Percentiles rank a stretch among this genome's conserved stretches.
These are phyloP conservation scores for Solanum habrochaites DNA, from an alignment of 257 asterid species.

Conservation along the genomic window DNA sequence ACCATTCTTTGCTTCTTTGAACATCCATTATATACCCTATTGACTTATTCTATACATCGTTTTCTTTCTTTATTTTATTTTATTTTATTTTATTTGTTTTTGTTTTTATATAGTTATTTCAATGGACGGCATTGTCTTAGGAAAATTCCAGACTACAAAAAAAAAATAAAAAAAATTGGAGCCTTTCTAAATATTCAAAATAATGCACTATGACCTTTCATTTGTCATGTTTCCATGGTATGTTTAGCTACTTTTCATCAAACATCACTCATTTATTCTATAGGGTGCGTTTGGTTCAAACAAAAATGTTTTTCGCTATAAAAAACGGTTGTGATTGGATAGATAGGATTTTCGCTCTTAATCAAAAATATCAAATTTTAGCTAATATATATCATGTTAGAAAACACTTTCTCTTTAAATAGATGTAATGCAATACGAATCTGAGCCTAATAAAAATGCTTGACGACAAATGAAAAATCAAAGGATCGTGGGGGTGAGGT, in stretches of 20 bases:
- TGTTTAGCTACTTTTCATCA: neutral
- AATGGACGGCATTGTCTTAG: neutral
- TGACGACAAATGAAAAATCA: neutral
- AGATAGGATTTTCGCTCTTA: accelerated
- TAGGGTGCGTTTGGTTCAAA: neutral
- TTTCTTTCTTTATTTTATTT: neutral
- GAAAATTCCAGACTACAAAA: neutral
- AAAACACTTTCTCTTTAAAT: neutral
- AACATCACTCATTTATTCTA: neutral
- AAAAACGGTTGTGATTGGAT: neutral
- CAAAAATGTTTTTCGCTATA: accelerated
- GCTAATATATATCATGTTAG: neutral
- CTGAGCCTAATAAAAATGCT: accelerated
- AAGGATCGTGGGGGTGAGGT: neutral
- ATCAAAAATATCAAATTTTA: neutral
- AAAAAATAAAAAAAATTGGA: neutral
- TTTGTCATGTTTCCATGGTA: neutral
- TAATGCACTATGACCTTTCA: neutral
- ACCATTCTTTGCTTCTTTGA: neutral
- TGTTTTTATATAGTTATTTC: neutral
- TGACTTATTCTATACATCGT: neutral
- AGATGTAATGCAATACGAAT: neutral
- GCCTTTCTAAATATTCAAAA: neutral
- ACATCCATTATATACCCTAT: neutral
- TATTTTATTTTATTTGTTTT: neutral